Percentiles rank a stretch among this genome's conserved stretches.
These are phyloP conservation scores for Medicago ruthenica DNA, from an alignment of 306 rosid genomes.

Conservation along the genomic window DNA sequence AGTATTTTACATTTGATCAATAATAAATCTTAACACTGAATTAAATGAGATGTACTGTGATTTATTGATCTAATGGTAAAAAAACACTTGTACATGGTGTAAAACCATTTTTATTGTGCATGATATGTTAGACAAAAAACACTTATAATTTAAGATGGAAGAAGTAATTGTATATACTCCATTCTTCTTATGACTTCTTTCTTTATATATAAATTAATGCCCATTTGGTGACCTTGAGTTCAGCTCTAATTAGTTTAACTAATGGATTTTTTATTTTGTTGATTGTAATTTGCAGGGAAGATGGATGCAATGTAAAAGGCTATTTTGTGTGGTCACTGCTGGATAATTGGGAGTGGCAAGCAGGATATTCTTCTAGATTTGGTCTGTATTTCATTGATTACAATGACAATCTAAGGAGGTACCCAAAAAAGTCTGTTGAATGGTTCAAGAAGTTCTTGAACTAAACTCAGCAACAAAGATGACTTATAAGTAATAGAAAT, in stretches of 20 bases:
- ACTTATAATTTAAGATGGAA: too few species aligned
- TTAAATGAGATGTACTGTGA: too few species aligned
- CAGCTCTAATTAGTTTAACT: conserved; percentile 9
- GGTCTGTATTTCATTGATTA: conserved; percentile 79
- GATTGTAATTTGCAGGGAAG: conserved; percentile 53
- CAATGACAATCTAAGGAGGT: conserved; percentile 73
- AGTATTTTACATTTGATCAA: too few species aligned
- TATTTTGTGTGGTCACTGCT: conserved; percentile 84
- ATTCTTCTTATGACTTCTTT: too few species aligned
- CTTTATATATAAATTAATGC: too few species aligned
- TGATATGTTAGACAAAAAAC: too few species aligned
- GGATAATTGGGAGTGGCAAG: conserved; percentile 88
- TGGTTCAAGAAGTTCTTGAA: conserved; percentile 84
- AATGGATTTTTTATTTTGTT: neutral
- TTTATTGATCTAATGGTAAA: too few species aligned
- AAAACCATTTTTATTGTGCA: too few species aligned
- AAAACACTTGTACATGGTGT: too few species aligned
- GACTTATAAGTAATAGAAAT: neutral
- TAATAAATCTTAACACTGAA: too few species aligned
- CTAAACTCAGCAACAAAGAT: conserved; percentile 28
- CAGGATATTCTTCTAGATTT: conserved; percentile 79
- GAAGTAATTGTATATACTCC: too few species aligned
- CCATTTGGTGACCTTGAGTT: neutral
- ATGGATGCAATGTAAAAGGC: conserved; percentile 86
- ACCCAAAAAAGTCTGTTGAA: conserved; percentile 67